Evolutionary conservation across 768 basidiomycete genomes (phyloP).

Genomic region (Neoboletus magnificus): DNA sequence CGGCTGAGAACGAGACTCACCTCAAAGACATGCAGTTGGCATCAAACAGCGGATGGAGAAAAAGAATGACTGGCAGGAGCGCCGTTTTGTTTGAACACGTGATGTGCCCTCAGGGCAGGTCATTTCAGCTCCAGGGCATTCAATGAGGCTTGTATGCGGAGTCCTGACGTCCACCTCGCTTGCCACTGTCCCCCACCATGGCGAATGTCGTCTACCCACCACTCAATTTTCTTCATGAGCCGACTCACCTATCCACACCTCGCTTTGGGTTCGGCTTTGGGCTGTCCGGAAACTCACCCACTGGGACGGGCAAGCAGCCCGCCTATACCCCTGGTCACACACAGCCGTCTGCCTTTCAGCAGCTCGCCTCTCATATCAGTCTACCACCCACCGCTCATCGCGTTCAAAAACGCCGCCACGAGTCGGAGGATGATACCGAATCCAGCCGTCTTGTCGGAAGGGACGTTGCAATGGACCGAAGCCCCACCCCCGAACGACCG

Average conservation of each 20-base stretch:
- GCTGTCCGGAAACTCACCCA: conserved; percentile 44
- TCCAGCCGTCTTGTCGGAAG: conserved; percentile 33
- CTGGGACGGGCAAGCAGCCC: conserved; percentile 46
- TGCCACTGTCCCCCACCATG: conserved; percentile 44
- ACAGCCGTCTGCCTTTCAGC: conserved; percentile 50
- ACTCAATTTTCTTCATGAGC: conserved; percentile 58
- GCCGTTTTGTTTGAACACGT: conserved; percentile 31
- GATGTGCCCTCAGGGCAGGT: conserved; percentile 35
- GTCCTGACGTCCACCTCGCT: not conserved
- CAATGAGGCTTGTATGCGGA: conserved; percentile 7
- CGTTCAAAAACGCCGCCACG: conserved; percentile 60
- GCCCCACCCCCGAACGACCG: conserved; percentile 77
- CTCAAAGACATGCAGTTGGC: not conserved
- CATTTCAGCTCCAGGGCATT: conserved; percentile 4
- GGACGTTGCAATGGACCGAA: conserved; percentile 80
- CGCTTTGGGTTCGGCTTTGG: conserved; percentile 76
- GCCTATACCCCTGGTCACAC: conserved; percentile 38
- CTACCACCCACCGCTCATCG: conserved; percentile 40
- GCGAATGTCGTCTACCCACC: conserved; percentile 69
- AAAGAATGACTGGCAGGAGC: conserved; percentile 4
- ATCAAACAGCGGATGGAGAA: not conserved
- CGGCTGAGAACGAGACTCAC: conserved; percentile 31
- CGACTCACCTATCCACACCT: conserved; percentile 58
- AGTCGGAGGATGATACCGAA: conserved; percentile 65
- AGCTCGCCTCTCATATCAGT: conserved; percentile 50